Evolutionary conservation across 495 filamentous ascomycete species (phyloP).

Genomic region (Penicillium diatomitis): DNA sequence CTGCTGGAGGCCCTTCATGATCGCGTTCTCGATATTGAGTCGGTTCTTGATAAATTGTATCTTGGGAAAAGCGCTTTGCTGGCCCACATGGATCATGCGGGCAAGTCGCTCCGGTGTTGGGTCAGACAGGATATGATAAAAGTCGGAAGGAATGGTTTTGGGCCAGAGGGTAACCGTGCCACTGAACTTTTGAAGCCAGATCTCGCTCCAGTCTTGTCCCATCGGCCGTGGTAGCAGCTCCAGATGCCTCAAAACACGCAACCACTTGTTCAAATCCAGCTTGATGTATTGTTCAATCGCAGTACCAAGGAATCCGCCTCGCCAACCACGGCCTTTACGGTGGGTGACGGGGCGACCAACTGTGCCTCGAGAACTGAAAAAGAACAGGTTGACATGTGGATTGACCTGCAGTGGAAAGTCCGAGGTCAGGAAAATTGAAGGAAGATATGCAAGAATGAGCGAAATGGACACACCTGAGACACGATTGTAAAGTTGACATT

Average conservation of each 20-base stretch:
- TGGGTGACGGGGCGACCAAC: conserved; percentile 93
- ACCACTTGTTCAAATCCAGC: conserved; percentile 91
- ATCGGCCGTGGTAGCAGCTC: conserved; percentile 83
- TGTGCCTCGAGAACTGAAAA: conserved; percentile 86
- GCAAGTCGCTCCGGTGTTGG: conserved; percentile 65
- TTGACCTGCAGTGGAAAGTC: conserved; percentile 51
- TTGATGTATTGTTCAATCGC: conserved; percentile 92
- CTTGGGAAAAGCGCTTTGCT: conserved; percentile 80
- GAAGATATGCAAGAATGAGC: background rate
- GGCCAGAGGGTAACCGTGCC: conserved; percentile 97
- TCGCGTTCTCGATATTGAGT: conserved; percentile 68
- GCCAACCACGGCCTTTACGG: conserved; percentile 86
- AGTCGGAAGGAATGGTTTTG: conserved; percentile 63
- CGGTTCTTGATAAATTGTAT: conserved; percentile 83
- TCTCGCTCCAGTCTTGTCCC: conserved; percentile 93
- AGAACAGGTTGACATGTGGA: conserved; percentile 95
- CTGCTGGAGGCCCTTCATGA: conserved; percentile 63
- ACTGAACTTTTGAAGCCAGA: conserved; percentile 91
- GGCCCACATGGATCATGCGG: conserved; percentile 80
- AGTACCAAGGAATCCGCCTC: conserved; percentile 87
- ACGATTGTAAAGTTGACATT: conserved; percentile 97
- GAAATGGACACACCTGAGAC: conserved; percentile 47
- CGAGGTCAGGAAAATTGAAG: conserved; percentile 3
- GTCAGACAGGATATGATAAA: conserved; percentile 78
- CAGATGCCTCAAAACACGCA: conserved; percentile 83